Percentiles rank a stretch among this genome's conserved stretches.
Evolutionary conservation across 2,329 filamentous ascomycete genomes (phyloP).

Genomic region (Diaporthe helianthi): DNA sequence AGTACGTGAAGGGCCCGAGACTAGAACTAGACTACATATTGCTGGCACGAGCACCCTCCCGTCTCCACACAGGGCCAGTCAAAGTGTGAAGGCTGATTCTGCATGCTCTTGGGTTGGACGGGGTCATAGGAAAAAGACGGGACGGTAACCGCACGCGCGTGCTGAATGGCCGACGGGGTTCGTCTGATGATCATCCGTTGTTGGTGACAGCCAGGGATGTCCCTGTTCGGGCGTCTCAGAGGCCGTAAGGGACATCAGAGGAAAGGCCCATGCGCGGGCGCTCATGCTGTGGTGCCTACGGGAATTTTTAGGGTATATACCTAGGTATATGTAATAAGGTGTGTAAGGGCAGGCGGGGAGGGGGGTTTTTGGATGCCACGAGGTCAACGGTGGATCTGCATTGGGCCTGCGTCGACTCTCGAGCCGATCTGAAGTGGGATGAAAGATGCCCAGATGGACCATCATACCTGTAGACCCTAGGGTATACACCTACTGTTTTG

Average conservation of each 20-base stretch:
- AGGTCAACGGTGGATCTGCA: slow-evolving; percentile 20
- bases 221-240: slow-evolving; percentile 18
- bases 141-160: neutral
- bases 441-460: neutral
- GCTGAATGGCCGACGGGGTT: slow-evolving; percentile 19
- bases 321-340: neutral
- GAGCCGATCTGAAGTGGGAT: slow-evolving; percentile 22
- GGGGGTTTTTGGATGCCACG: neutral
- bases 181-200: slow-evolving; percentile 22
- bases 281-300: neutral
- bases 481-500: neutral
- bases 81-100: neutral
- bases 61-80: neutral
- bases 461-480: no score
- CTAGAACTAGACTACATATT: no score
- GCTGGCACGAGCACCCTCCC: no score
- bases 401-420: slow-evolving; percentile 21
- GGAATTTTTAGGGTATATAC: slow-evolving; percentile 16
- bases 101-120: no score
- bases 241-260: neutral
- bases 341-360: neutral
- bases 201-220: slow-evolving; percentile 23
- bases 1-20: no score
- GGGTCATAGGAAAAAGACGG: neutral
- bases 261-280: neutral